Conservation (phyloP, 73 alveolate genomes). For the Stentor coeruleus region DNA sequence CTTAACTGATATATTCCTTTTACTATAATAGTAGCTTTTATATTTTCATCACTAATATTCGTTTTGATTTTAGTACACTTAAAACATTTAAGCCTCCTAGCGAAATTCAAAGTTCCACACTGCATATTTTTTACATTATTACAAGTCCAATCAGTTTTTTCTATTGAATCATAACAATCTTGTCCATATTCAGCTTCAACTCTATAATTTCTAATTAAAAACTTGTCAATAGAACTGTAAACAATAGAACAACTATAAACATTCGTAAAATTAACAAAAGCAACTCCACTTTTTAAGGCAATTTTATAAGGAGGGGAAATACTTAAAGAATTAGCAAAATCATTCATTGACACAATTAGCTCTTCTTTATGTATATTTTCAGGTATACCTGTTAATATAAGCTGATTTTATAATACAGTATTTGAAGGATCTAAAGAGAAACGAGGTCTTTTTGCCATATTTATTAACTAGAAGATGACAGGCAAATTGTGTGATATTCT, state of each 20-base stretch:
- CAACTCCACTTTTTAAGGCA: not conserved
- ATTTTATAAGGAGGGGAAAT: not conserved
- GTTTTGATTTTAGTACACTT: not conserved
- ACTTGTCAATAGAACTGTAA: not conserved
- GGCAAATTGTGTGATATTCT: too few species aligned
- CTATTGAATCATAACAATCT: not conserved
- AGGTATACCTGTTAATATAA: not conserved
- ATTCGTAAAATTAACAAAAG: not conserved
- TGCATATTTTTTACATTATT: not conserved
- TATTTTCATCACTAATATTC: not conserved
- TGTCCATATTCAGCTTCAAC: not conserved
- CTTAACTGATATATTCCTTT: not conserved
- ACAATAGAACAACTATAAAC: not conserved
- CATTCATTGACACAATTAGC: not conserved
- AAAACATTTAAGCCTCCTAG: not conserved
- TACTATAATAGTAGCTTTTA: not conserved
- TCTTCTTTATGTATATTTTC: not conserved
- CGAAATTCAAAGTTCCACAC: slow-evolving; percentile 13
- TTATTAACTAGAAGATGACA: too few species aligned
- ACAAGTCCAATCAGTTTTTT: slow-evolving; percentile 13
- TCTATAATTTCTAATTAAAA: not conserved
- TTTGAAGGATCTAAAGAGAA: too few species aligned
- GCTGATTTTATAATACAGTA: not conserved
- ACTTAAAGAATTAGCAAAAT: not conserved
- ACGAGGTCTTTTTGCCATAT: too few species aligned